Percentiles rank a stretch among this genome's conserved stretches.
Conservation (phyloP, 2,329 filamentous ascomycete genomes). For the Xylaria sp. region DNA sequence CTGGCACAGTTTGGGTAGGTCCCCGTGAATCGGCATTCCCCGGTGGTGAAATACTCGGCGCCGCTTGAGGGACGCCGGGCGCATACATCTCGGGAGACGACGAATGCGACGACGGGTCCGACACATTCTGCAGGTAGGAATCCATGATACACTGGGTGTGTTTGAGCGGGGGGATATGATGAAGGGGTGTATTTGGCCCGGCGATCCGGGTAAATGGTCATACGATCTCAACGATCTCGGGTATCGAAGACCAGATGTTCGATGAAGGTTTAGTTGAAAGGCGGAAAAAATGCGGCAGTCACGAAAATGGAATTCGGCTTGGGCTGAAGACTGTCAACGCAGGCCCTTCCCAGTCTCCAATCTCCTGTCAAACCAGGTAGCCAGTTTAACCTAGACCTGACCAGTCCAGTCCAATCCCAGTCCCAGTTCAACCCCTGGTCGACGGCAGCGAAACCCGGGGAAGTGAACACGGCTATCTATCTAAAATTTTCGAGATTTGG, state of each 20-base stretch:
- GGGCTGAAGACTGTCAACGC: conserved; percentile 30
- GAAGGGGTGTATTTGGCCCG: conserved; percentile 25
- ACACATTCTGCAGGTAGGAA: conserved; percentile 33
- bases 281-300: conserved; percentile 27
- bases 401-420: conserved; percentile 13
- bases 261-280: conserved; percentile 24
- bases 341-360: conserved; percentile 35
- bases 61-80: conserved; percentile 19
- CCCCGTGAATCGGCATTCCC: conserved; percentile 41
- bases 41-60: conserved; percentile 35
- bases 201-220: conserved; percentile 31
- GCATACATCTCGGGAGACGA: conserved; percentile 37
- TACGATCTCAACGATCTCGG: conserved; percentile 34
- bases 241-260: conserved; percentile 24
- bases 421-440: conserved; percentile 24
- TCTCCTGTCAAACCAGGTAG: conserved; percentile 16
- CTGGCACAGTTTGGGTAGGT: conserved; percentile 55
- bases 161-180: conserved; percentile 14
- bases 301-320: conserved; percentile 22
- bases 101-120: conserved; percentile 36
- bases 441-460: conserved; percentile 23
- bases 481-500: conserved; percentile 2
- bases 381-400: conserved; percentile 8
- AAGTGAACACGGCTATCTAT: conserved; percentile 12
- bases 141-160: conserved; percentile 31